Percentiles rank a stretch among this genome's conserved stretches.
Evolutionary conservation across 2,329 filamentous ascomycete genomes (phyloP).

Genomic region (Thermothelomyces thermophilus): DNA sequence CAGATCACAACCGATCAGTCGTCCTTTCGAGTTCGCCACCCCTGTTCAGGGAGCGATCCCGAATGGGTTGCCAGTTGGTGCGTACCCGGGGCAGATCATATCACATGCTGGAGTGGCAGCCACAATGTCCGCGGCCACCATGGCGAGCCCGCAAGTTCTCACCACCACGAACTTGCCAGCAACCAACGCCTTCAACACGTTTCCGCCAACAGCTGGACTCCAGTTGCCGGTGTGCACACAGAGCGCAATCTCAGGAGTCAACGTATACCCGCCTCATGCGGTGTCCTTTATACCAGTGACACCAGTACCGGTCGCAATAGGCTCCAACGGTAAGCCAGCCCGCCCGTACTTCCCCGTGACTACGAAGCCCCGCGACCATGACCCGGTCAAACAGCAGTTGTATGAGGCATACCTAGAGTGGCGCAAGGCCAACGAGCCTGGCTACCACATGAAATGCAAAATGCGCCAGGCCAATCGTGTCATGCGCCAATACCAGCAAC

Average conservation of each 20-base stretch:
- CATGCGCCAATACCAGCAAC: conserved; percentile 16
- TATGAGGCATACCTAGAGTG: conserved; percentile 45
- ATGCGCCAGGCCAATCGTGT: conserved; percentile 34
- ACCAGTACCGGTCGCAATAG: not conserved
- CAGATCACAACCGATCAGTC: not conserved
- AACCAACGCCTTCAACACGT: conserved; percentile 10
- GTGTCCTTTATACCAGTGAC: not conserved
- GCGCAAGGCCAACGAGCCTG: conserved; percentile 42
- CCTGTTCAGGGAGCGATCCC: not conserved
- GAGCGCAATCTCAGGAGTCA: not conserved
- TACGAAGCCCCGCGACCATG: conserved; percentile 36
- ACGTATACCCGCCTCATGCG: not conserved
- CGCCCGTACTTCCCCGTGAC: conserved; percentile 25
- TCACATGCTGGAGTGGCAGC: not conserved
- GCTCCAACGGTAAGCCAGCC: not conserved
- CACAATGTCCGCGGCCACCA: not conserved
- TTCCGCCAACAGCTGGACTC: conserved; percentile 6
- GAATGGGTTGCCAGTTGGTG: not conserved
- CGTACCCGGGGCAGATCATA: not conserved
- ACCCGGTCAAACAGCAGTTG: conserved; percentile 37
- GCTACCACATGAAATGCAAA: conserved; percentile 42
- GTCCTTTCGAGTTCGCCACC: not conserved
- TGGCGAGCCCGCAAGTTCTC: not conserved
- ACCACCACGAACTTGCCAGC: not conserved
- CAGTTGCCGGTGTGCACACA: not conserved